These are phyloP conservation scores for Grosmannia huntii DNA, from an alignment of 2,329 filamentous ascomycete genomes.

Conservation along the genomic window DNA sequence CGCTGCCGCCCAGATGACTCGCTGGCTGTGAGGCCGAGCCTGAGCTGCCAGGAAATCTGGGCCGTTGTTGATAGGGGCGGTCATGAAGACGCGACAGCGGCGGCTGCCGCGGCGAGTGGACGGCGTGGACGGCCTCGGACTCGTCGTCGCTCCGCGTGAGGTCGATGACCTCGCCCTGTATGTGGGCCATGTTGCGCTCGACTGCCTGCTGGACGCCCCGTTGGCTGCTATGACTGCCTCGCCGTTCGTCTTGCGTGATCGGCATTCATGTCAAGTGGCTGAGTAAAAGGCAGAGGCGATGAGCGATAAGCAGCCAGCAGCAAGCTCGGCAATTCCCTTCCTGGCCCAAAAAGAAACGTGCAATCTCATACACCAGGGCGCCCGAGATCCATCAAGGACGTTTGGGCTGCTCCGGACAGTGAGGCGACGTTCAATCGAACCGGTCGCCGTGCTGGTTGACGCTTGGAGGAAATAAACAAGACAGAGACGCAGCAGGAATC, in stretches of 20 bases:
- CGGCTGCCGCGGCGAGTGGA: constrained; percentile 3
- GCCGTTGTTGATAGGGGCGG: not conserved
- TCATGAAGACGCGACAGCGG: not conserved
- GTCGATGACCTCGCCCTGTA: constrained; percentile 9
- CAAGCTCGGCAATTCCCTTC: not conserved
- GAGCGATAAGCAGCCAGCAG: too few relatives aligned
- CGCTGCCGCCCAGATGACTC: not conserved
- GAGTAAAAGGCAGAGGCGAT: too few relatives aligned
- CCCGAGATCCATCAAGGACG: not conserved
- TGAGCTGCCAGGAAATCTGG: not conserved
- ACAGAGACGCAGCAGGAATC: not conserved
- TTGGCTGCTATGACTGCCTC: not conserved
- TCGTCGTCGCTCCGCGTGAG: constrained; percentile 10
- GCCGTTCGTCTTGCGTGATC: not conserved
- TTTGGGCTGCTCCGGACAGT: not conserved
- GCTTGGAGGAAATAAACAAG: not conserved
- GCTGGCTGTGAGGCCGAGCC: not conserved
- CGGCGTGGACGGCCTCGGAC: not conserved
- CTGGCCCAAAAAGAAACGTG: not conserved
- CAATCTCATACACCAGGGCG: not conserved
- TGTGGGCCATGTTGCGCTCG: constrained; percentile 1
- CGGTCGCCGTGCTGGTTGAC: not conserved
- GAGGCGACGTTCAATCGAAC: not conserved
- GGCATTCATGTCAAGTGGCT: not conserved
- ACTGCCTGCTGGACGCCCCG: not conserved